Conservation (phyloP, 768 basidiomycete genomes). For the Trametes elegans region DNA sequence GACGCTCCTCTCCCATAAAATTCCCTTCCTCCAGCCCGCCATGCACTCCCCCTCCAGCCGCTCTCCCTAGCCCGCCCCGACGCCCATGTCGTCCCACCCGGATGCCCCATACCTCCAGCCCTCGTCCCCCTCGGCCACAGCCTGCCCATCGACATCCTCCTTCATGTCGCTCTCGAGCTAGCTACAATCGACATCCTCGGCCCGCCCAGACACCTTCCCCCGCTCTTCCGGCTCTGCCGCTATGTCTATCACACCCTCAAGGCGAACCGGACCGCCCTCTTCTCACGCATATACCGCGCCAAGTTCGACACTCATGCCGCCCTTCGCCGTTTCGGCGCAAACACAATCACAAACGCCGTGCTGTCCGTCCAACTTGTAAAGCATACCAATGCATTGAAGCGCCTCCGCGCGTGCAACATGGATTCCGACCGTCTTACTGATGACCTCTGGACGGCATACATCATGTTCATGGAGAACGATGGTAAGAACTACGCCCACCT, state of each 20-base stretch:
- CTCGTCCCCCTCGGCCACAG: slow-evolving; percentile 23
- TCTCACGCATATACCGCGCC: slow-evolving; percentile 49
- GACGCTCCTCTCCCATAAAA: slow-evolving; percentile 12
- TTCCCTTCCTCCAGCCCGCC: neutral
- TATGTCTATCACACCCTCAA: slow-evolving; percentile 39
- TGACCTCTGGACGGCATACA: slow-evolving; percentile 48
- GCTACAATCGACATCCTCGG: slow-evolving; percentile 39
- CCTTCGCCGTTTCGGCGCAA: slow-evolving; percentile 46
- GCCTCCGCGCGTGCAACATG: slow-evolving; percentile 34
- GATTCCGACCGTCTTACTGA: slow-evolving; percentile 25
- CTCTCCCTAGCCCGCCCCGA: slow-evolving; percentile 4
- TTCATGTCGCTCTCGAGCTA: slow-evolving; percentile 51
- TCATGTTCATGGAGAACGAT: slow-evolving; percentile 68
- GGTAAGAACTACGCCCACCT: slow-evolving; percentile 62
- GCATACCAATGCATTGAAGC: slow-evolving; percentile 34
- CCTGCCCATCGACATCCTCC: slow-evolving; percentile 46
- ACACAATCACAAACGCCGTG: slow-evolving; percentile 35
- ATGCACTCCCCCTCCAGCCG: slow-evolving; percentile 16
- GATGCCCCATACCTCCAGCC: slow-evolving; percentile 17
- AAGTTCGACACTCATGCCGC: slow-evolving; percentile 58
- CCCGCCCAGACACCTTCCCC: slow-evolving; percentile 45
- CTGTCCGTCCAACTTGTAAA: slow-evolving; percentile 40
- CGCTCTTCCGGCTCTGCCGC: slow-evolving; percentile 47
- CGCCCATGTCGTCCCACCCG: slow-evolving; percentile 1
- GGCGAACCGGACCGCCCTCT: slow-evolving; percentile 39